A percentile compares a stretch with the other conserved stretches of the same genome.
Evolutionary conservation across 345 rosid genomes (phyloP).

Genomic region (Moricandia arvensis): DNA sequence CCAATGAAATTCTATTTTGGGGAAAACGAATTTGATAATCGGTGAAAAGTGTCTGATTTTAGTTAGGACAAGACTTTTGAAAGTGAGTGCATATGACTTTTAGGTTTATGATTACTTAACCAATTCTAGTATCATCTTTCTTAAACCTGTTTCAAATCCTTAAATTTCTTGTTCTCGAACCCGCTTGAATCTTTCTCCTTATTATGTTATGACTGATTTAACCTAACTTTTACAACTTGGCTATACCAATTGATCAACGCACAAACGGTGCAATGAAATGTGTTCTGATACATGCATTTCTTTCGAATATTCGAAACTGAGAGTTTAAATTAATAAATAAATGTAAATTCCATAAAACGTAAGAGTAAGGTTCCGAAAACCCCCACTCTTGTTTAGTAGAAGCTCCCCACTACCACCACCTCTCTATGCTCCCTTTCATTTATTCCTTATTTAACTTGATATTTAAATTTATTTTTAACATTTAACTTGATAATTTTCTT

Average conservation of each 20-base stretch:
- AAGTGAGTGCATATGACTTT: constrained; percentile 33
- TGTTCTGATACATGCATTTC: constrained; percentile 15
- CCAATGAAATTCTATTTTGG: constrained; percentile 26
- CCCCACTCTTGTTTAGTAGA: constrained; percentile 35
- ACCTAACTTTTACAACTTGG: background rate
- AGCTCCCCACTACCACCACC: constrained; percentile 28
- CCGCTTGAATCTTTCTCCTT: constrained; percentile 5
- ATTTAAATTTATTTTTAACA: background rate
- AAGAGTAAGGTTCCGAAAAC: constrained; percentile 28
- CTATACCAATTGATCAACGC: background rate
- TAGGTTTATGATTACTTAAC: constrained; percentile 24
- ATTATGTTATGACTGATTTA: background rate
- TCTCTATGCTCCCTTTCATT: constrained; percentile 1
- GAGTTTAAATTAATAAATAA: background rate
- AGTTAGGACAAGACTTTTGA: constrained; percentile 33
- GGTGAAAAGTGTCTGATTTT: constrained; percentile 20
- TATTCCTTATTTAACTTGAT: constrained; percentile 11
- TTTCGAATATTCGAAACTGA: constrained; percentile 1
- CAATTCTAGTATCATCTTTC: constrained; percentile 24
- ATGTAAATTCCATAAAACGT: constrained; percentile 4
- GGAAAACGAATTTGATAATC: background rate
- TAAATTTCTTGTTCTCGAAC: constrained; percentile 21
- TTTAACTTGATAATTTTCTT: background rate
- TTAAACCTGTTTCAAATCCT: constrained; percentile 19
- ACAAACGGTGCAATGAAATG: background rate